phyloP scores from a whole-genome alignment of 1,284 basidiomycete species.

The Neonothopanus nambi region DNA sequence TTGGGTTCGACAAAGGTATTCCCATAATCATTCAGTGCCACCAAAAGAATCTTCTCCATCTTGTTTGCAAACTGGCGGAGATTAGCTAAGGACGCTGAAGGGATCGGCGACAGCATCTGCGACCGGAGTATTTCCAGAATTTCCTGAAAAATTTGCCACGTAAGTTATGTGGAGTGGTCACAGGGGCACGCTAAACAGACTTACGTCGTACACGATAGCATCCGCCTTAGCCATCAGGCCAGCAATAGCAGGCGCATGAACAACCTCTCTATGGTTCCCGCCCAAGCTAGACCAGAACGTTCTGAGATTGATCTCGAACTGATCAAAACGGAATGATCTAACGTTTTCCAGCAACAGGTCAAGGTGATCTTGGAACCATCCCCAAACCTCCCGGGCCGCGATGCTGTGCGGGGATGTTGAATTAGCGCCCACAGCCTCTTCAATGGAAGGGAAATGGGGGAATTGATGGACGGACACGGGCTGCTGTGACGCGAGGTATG shows the following conservation, averaged over 20 bases:
- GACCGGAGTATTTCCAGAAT: slow-evolving; percentile 81
- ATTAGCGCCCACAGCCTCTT: slow-evolving; percentile 75
- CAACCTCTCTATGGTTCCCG: slow-evolving; percentile 78
- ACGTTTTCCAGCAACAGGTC: slow-evolving; percentile 78
- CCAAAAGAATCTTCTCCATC: slow-evolving; percentile 85
- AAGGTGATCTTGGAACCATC: slow-evolving; percentile 84
- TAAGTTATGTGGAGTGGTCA: too few species aligned
- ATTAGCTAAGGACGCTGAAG: slow-evolving; percentile 63
- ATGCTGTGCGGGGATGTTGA: slow-evolving; percentile 73
- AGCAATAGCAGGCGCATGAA: slow-evolving; percentile 83
- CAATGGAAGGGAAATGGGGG: slow-evolving; percentile 79
- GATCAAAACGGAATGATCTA: slow-evolving; percentile 76
- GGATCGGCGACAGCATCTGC: slow-evolving; percentile 79
- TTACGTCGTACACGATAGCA: slow-evolving; percentile 84
- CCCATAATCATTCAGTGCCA: slow-evolving; percentile 79
- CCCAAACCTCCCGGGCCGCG: slow-evolving; percentile 81
- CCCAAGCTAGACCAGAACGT: slow-evolving; percentile 78
- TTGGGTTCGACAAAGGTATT: slow-evolving; percentile 91
- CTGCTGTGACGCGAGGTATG: slow-evolving; percentile 46
- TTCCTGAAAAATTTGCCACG: slow-evolving; percentile 53
- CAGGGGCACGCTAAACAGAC: slow-evolving; percentile 29
- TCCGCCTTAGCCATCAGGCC: slow-evolving; percentile 87
- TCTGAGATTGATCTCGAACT: slow-evolving; percentile 82
- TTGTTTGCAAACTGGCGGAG: slow-evolving; percentile 83
- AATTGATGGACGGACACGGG: slow-evolving; percentile 73